Evolutionary conservation across 129 eudicot species (phyloP), one percentile per base, ranked within the genome.

Genomic region (Glebionis coronaria): DNA sequence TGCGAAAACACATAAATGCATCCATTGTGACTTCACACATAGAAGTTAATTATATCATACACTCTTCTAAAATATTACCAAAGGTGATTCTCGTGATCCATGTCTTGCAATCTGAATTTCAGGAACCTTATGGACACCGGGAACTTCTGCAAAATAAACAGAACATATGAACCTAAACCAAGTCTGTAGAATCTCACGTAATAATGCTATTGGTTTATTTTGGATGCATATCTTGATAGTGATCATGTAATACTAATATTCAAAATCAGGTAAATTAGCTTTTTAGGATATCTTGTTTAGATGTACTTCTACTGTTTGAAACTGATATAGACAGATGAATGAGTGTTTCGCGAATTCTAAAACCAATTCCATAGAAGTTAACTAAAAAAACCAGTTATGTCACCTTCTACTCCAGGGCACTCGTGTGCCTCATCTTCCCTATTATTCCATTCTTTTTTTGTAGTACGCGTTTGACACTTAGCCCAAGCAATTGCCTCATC

Each of bases 401-500:
- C 52, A 82, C 83, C 84, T 79, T 60, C 69, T 20, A 66, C 64
- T 51, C 44, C 65, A 72, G 70, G 59, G 55, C 72, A 56, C 61
- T 63, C 46, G 28, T 75, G 55, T 38, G 66, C 74, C 50, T 54
- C 65, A 31, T 52, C 69, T 56, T 81, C 70, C 65, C 46, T 42
- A 63, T 38, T 60, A 38, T 46, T 58, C 71, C 71, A 61, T 3
- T 28, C 71, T 15, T 52, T 62, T 38, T 65, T 72, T 20, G 62
- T 29, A 70, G 67, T 63, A n/a, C 29, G 74, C 3, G 77, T 61
- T 51, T 76, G 79, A 58, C 74, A 84, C 71, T 84, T 91, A 19
- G 95, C 97, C 97, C 97, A 91, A 4, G 97, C 97, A 55, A 91
- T 91, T 25, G 97, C 97, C 46, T 91, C 97, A 73, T 87, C 95